phyloP scores from a whole-genome alignment of 331 rosid species.

The Pyrus hybrid region DNA sequence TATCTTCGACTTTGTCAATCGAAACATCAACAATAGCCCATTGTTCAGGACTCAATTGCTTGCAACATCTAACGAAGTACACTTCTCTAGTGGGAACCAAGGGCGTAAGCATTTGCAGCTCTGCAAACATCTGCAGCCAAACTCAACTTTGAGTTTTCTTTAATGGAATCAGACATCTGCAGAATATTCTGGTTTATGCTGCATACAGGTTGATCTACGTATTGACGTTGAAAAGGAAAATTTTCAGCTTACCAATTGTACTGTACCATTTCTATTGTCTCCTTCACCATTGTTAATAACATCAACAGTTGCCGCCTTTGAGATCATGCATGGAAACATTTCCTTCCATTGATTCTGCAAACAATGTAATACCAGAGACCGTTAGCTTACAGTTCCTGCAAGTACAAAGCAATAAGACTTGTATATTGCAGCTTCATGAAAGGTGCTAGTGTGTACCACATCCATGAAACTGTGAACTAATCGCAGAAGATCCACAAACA shows the following conservation, averaged over 20 bases:
- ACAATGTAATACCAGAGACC: not conserved
- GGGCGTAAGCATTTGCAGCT: conserved; percentile 93
- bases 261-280: conserved; percentile 63
- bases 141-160: conserved; percentile 9
- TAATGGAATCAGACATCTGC: not conserved
- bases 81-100: conserved; percentile 91
- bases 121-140: conserved; percentile 84
- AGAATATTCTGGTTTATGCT: not conserved
- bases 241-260: conserved; percentile 61
- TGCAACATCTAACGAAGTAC: conserved; percentile 75
- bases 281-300: conserved; percentile 79
- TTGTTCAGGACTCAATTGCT: conserved; percentile 64
- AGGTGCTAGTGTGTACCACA: conserved; percentile 28
- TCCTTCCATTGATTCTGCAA: conserved; percentile 94
- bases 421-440: not conserved
- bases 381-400: not conserved
- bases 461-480: conserved; percentile 51
- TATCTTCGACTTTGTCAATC: conserved; percentile 88
- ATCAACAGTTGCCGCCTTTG: conserved; percentile 89
- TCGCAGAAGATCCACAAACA: conserved; percentile 41
- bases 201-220: not conserved
- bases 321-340: conserved; percentile 86
- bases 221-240: not conserved
- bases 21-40: conserved; percentile 96
- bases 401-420: not conserved